Evolutionary conservation across 345 rosid genomes (phyloP), one percentile per base, ranked within the genome.

Genomic region (Boechera divaricarpa): DNA sequence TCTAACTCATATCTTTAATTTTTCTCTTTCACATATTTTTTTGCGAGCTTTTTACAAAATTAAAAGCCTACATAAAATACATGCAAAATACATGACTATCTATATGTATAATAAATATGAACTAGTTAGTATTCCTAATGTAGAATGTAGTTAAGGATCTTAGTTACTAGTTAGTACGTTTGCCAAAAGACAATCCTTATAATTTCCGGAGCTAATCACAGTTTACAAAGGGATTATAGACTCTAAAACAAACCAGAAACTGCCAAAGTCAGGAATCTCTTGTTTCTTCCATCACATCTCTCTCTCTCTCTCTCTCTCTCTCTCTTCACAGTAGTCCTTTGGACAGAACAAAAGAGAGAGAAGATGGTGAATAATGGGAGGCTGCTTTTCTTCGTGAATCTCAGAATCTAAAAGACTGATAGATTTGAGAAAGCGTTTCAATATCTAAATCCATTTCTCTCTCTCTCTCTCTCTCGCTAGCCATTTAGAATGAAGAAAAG

Each of bases 241-340:
- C 38, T 42, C 45, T 67, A 61, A 79, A 73, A 73, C 82, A 79
- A 73, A 79, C n/a, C 75, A 79, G 71, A 79, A 73, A 38, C 75
- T 61, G 82, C 63, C 82, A 79, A 79, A 79, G 63, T n/a, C 18
- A 47, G 52, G 82, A 73, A 79, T 79, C 78, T 73, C 74, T 67
- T 39, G 8, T 72, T 64, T 69, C 39, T 59, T n/a, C 68, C 48
- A 18, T 79, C 78, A 45, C 75, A 68, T 79, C 55, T 55, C 18
- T 53, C 80, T 77, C 73, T 69, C 80, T 77, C 74, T 79, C 55
- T 55, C 18, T 53, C 80, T 77, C 73, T 69, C 80, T 77, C 74
- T 70, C 51, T 64, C 73, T 59, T 13, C 67, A 70, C 80, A 60
- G 41, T 39, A 68, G 57, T 70, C 66, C 52, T 16, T 63, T 63